These are phyloP conservation scores for Saccharum hybrid DNA, from an alignment of 202 grass and related monocot genomes.

Conservation along the genomic window DNA sequence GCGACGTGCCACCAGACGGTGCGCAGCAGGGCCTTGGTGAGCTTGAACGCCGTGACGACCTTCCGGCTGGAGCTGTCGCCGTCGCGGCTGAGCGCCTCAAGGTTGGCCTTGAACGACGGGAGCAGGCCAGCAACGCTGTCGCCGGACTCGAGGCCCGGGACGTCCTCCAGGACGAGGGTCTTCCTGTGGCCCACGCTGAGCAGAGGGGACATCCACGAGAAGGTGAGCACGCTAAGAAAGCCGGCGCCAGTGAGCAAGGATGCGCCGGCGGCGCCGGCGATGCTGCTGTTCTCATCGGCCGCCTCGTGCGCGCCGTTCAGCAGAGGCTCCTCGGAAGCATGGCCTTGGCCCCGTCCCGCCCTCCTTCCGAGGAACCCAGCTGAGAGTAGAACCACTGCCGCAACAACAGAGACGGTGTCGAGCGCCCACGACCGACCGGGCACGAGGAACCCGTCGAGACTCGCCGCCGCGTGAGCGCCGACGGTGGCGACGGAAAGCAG, in stretches of 20 bases:
- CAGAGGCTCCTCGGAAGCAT: too few species aligned
- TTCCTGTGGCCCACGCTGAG: not conserved
- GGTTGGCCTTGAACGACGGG: not conserved
- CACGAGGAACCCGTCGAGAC: too few species aligned
- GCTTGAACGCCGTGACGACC: conserved; percentile 64
- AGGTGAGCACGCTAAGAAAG: conserved; percentile 18
- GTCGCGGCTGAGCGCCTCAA: not conserved
- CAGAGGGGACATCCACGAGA: conserved; percentile 21
- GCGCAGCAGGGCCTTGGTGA: conserved; percentile 72
- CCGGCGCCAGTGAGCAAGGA: conserved; percentile 24
- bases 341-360: too few species aligned
- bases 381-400: too few species aligned
- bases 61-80: conserved; percentile 8
- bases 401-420: too few species aligned
- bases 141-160: not conserved
- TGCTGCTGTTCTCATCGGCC: too few species aligned
- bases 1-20: conserved; percentile 67
- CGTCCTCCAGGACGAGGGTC: not conserved
- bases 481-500: too few species aligned
- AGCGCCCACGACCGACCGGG: too few species aligned
- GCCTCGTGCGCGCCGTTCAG: too few species aligned
- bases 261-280: not conserved
- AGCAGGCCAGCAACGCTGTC: not conserved
- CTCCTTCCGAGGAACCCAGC: too few species aligned
- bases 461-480: too few species aligned